Evolutionary conservation across 1,284 basidiomycete species (phyloP).

Genomic region (Spongispora temasekensis): DNA sequence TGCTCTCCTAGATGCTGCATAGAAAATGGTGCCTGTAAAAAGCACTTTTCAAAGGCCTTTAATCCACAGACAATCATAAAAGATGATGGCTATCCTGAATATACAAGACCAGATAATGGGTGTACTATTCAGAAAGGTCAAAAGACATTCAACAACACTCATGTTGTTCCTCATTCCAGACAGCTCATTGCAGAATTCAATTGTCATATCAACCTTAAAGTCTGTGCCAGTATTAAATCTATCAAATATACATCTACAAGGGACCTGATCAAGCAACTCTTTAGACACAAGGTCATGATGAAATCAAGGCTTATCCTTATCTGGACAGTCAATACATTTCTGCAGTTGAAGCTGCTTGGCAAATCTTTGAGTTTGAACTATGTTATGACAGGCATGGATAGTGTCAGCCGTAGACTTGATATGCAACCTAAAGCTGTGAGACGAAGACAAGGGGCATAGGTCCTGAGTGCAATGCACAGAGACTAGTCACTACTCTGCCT

Average conservation of each 20-base stretch:
- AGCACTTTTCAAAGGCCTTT: conserved; percentile 8
- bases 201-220: conserved; percentile 53
- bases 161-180: conserved; percentile 9
- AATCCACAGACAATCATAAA: conserved; percentile 1
- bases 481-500: no score
- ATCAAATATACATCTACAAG: conserved; percentile 48
- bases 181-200: conserved; percentile 24
- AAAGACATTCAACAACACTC: conserved; percentile 1
- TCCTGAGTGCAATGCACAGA: no score
- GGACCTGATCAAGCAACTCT: conserved; percentile 37
- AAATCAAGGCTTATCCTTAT: conserved; percentile 16
- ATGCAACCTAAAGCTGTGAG: no score
- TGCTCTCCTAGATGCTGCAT: conserved; percentile 6
- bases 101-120: conserved; percentile 11
- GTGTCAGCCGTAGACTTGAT: no score
- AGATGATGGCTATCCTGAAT: conserved; percentile 12
- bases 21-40: conserved; percentile 5
- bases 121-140: conserved; percentile 3
- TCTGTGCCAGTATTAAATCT: conserved; percentile 25
- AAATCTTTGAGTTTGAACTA: conserved; percentile 21
- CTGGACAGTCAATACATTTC: conserved; percentile 22
- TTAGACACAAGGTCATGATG: conserved; percentile 6
- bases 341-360: conserved; percentile 10
- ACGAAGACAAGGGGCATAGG: no score
- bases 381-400: no score